These are phyloP conservation scores for Clonostachys byssicola DNA, from an alignment of 2,329 filamentous ascomycete species.

Conservation along the genomic window DNA sequence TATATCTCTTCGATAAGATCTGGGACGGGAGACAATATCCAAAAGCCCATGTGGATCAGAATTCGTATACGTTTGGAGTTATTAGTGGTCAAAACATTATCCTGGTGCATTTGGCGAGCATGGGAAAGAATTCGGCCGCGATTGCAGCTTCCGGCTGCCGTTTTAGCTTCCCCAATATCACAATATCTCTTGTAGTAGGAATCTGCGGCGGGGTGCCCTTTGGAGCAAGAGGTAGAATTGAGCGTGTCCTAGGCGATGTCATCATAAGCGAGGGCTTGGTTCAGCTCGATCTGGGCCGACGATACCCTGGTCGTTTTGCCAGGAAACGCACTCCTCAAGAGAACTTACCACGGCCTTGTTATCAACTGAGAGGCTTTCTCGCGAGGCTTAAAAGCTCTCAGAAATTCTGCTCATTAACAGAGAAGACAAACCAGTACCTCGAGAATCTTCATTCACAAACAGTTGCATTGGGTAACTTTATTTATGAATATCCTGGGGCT, in stretches of 20 bases:
- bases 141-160: not conserved
- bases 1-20: constrained; percentile 4
- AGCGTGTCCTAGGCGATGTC: constrained; percentile 17
- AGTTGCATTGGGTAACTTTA: no score
- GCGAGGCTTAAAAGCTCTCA: no score
- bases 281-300: constrained; percentile 10
- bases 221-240: not conserved
- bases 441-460: no score
- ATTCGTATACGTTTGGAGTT: constrained; percentile 12
- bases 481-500: no score
- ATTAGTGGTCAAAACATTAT: constrained; percentile 12
- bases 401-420: no score
- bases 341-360: constrained; percentile 7
- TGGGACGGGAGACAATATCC: constrained; percentile 7
- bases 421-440: no score
- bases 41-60: constrained; percentile 6
- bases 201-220: constrained; percentile 13
- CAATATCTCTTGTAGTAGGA: constrained; percentile 24
- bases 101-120: constrained; percentile 5
- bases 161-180: constrained; percentile 8
- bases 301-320: constrained; percentile 12
- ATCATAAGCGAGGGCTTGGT: constrained; percentile 13
- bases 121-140: constrained; percentile 2
- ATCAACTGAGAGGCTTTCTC: no score
- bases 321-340: constrained; percentile 16